These are phyloP conservation scores for Hanseniaspora singularis DNA, from an alignment of 805 yeast genomes.

Conservation along the genomic window DNA sequence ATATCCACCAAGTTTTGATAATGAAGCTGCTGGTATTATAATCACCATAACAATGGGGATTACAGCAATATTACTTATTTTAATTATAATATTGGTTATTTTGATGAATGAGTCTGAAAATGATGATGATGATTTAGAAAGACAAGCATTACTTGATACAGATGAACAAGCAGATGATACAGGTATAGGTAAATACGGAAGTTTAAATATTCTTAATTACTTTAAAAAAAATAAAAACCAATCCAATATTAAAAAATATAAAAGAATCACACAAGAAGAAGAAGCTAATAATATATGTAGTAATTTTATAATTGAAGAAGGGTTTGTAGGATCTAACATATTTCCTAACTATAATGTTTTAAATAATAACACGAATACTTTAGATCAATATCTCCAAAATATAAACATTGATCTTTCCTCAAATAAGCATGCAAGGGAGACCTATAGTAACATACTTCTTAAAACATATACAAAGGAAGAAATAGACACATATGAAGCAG, in stretches of 20 bases:
- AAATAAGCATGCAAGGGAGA: conserved; percentile 3
- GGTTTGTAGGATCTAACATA: conserved; percentile 13
- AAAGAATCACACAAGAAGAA: conserved; percentile 6
- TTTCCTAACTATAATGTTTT: conserved; percentile 13
- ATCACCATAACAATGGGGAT: conserved; percentile 11
- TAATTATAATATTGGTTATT: not conserved
- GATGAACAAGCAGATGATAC: not conserved
- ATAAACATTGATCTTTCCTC: not conserved
- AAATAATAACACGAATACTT: not conserved
- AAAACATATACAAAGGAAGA: conserved; percentile 1
- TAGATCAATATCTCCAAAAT: conserved; percentile 1
- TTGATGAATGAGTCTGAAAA: not conserved
- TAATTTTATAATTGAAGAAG: conserved; percentile 10
- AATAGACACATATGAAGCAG: not conserved
- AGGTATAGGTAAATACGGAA: not conserved
- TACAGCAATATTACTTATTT: conserved; percentile 1
- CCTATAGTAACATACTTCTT: conserved; percentile 3
- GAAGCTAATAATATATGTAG: conserved; percentile 37
- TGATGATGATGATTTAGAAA: conserved; percentile 9
- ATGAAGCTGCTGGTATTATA: not conserved
- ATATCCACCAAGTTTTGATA: not conserved
- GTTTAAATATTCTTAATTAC: conserved; percentile 11
- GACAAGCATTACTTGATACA: conserved; percentile 2
- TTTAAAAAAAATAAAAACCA: conserved; percentile 16
- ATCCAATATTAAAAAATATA: no score